These are phyloP conservation scores for Quercus cerris DNA, from an alignment of 306 rosid species.

Conservation along the genomic window DNA sequence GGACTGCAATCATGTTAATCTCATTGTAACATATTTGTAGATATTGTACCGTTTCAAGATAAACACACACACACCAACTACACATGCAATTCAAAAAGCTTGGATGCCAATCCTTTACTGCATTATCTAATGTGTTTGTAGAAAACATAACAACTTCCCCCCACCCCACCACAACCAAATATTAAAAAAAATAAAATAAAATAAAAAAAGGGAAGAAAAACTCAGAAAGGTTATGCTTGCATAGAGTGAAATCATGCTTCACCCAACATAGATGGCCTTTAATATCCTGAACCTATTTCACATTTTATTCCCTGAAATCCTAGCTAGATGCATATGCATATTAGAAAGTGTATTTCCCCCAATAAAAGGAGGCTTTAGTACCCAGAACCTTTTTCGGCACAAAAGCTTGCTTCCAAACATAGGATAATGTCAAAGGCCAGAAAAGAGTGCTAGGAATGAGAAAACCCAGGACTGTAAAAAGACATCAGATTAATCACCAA, in stretches of 20 bases:
- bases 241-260: neutral
- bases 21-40: neutral
- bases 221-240: no score
- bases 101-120: no score
- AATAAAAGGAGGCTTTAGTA: neutral
- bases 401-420: neutral
- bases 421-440: neutral
- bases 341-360: neutral
- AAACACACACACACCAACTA: no score
- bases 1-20: neutral
- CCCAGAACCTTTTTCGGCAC: neutral
- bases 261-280: neutral
- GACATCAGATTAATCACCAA: neutral
- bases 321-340: neutral
- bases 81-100: no score
- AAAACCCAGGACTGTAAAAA: neutral
- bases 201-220: no score
- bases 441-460: neutral
- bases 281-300: neutral
- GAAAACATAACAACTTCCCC: no score
- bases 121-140: no score
- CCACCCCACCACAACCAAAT: no score
- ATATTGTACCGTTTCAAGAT: neutral
- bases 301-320: neutral
- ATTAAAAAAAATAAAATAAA: no score